A percentile compares a stretch with the other conserved stretches of the same genome.
Conservation (phyloP, 306 rosid species). For the Inga laurina region DNA sequence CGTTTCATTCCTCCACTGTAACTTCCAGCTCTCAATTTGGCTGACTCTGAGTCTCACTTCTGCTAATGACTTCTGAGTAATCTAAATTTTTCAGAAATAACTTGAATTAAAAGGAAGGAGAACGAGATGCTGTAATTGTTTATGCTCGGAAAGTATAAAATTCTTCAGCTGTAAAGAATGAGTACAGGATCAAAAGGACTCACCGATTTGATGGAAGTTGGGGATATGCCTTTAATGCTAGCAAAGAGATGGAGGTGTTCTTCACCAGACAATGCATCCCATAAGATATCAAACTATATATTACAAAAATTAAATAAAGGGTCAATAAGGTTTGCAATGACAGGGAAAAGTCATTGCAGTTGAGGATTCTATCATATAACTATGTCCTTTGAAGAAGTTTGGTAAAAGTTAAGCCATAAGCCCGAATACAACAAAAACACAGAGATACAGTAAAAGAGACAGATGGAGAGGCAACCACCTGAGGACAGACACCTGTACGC, state of each 20-base stretch:
- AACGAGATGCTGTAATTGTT: background rate
- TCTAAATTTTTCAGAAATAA: conserved; percentile 49
- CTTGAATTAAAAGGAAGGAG: conserved; percentile 23
- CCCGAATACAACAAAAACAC: conserved; percentile 24
- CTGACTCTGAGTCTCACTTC: conserved; percentile 80
- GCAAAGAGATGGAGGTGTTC: conserved; percentile 91
- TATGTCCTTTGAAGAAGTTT: conserved; percentile 16
- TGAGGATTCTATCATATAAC: conserved; percentile 2
- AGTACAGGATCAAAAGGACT: conserved; percentile 32
- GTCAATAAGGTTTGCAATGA: conserved; percentile 1
- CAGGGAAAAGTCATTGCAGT: conserved; percentile 4
- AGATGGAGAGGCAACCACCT: conserved; percentile 50
- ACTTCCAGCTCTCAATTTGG: conserved; percentile 76
- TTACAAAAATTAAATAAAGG: conserved; percentile 24
- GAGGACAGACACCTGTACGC: conserved; percentile 87
- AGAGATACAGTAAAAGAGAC: background rate
- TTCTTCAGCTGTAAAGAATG: conserved; percentile 1
- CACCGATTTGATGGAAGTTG: conserved; percentile 64
- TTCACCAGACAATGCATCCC: conserved; percentile 81
- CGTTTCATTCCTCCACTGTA: conserved; percentile 98
- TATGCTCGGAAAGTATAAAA: background rate
- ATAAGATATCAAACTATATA: conserved; percentile 78
- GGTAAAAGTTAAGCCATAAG: background rate
- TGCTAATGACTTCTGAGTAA: conserved; percentile 54
- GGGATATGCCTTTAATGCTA: conserved; percentile 72